Evolutionary conservation across 1,284 basidiomycete genomes (phyloP).

Genomic region (Austroboletus novae-zelandiae): DNA sequence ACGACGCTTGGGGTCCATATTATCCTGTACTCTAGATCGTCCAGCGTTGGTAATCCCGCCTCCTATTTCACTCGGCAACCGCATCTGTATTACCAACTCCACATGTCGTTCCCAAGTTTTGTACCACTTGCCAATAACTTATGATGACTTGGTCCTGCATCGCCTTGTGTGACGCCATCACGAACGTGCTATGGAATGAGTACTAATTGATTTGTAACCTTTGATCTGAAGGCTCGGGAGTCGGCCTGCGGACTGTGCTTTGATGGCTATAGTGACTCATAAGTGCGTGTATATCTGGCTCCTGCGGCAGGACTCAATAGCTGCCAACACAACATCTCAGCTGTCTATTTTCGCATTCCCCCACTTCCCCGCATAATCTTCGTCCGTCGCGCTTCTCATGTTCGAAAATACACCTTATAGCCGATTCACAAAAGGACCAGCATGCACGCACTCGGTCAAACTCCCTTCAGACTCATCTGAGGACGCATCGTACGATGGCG

Average conservation of each 20-base stretch:
- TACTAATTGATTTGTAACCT: background rate
- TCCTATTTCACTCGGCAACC: background rate
- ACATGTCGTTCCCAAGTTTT: constrained; percentile 14
- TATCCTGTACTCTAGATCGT: constrained; percentile 12
- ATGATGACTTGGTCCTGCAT: constrained; percentile 6
- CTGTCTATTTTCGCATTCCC: constrained; percentile 5
- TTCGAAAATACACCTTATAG: constrained; percentile 57
- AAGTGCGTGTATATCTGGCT: background rate
- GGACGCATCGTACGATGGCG: too few relatives aligned
- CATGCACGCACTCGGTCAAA: constrained; percentile 45
- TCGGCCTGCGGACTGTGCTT: constrained; percentile 1
- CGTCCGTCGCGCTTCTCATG: constrained; percentile 56
- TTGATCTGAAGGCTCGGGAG: too few relatives aligned
- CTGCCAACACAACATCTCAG: background rate
- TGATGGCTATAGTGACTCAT: background rate
- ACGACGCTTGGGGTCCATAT: background rate
- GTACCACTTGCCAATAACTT: constrained; percentile 25
- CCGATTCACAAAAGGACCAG: constrained; percentile 56
- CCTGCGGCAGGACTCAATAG: background rate
- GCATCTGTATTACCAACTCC: constrained; percentile 28
- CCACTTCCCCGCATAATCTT: constrained; percentile 13
- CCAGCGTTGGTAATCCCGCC: constrained; percentile 10
- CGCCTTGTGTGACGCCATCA: background rate
- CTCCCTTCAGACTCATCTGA: too few relatives aligned
- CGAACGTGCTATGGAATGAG: constrained; percentile 1